Evolutionary conservation across 116 monocot genomes (phyloP).

Genomic region (Zostera marina): DNA sequence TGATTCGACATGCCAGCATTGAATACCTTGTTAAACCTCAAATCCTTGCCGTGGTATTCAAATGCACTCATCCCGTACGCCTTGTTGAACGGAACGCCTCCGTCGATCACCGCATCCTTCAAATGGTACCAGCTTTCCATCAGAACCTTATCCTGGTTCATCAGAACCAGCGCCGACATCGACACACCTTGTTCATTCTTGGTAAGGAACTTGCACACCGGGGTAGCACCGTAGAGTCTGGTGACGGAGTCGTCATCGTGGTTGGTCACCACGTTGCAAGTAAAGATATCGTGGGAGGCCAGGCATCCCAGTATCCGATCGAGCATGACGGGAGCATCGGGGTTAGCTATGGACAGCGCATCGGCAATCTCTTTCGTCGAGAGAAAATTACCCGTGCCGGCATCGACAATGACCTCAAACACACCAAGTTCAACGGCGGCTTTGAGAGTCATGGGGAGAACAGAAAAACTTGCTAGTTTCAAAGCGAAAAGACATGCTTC

Average conservation of each 20-base stretch:
- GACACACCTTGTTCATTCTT: slow-evolving; percentile 40
- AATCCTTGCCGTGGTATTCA: slow-evolving; percentile 36
- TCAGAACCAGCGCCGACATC: slow-evolving; percentile 19
- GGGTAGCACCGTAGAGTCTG: slow-evolving; percentile 25
- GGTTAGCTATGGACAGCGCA: slow-evolving; percentile 11
- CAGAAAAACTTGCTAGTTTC: slow-evolving; percentile 24
- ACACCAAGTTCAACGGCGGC: slow-evolving; percentile 31
- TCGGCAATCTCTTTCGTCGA: slow-evolving; percentile 13
- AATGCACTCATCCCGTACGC: slow-evolving; percentile 28
- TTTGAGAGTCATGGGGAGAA: slow-evolving; percentile 36
- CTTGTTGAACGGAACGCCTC: slow-evolving; percentile 19
- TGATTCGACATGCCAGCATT: slow-evolving; percentile 18
- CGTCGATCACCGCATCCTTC: slow-evolving; percentile 39
- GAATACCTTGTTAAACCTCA: slow-evolving; percentile 17
- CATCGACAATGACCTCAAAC: slow-evolving; percentile 18
- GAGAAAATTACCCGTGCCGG: slow-evolving; percentile 14
- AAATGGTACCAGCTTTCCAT: slow-evolving; percentile 39
- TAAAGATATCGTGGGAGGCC: slow-evolving; percentile 26
- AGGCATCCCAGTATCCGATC: slow-evolving; percentile 32
- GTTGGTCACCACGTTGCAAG: slow-evolving; percentile 2
- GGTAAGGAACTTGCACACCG: slow-evolving; percentile 14
- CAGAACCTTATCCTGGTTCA: slow-evolving; percentile 20
- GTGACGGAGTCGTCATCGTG: background rate
- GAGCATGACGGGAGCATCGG: slow-evolving; percentile 16
- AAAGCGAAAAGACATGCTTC: slow-evolving; percentile 26